These are phyloP conservation scores for Beauveria rudraprayagi DNA, from an alignment of 2,329 filamentous ascomycete species.

Conservation along the genomic window DNA sequence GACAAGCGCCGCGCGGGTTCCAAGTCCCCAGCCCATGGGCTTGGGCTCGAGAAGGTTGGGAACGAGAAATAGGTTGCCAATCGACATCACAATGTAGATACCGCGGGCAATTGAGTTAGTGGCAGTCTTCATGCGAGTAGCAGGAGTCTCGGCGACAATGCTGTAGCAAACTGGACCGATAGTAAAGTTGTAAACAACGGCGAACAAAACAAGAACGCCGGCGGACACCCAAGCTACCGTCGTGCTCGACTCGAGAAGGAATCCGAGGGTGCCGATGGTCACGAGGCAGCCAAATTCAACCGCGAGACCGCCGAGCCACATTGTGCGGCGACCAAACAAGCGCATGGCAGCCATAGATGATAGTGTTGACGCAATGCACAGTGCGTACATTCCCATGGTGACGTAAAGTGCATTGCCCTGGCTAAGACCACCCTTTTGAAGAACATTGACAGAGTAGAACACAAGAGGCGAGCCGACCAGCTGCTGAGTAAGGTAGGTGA, in stretches of 20 bases:
- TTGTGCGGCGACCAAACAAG: constrained; percentile 31
- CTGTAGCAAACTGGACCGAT: constrained; percentile 32
- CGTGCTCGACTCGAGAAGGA: constrained; percentile 15
- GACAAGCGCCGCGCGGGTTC: constrained; percentile 14
- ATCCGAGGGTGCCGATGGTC: constrained; percentile 25
- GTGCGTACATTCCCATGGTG: constrained; percentile 30
- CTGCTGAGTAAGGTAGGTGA: constrained; percentile 47
- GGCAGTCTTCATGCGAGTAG: constrained; percentile 17
- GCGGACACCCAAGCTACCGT: constrained; percentile 27
- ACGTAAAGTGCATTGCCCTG: constrained; percentile 35
- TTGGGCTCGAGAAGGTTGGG: constrained; percentile 16
- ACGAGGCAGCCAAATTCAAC: constrained; percentile 28
- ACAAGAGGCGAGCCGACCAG: constrained; percentile 44
- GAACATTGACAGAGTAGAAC: constrained; percentile 43
- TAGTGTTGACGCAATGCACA: constrained; percentile 37
- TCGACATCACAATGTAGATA: constrained; percentile 13
- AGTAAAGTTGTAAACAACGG: constrained; percentile 34
- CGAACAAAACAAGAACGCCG: constrained; percentile 29
- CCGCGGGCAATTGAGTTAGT: constrained; percentile 17
- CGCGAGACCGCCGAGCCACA: constrained; percentile 34
- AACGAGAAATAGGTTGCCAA: constrained; percentile 16
- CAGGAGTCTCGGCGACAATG: constrained; percentile 32
- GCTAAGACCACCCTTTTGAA: constrained; percentile 40
- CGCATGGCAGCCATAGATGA: constrained; percentile 34
- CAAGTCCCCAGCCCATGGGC: constrained; percentile 16